A percentile compares a stretch with the other conserved stretches of the same genome.
Conservation (phyloP, 805 yeast genomes). For the Blastobotrys americana region DNA sequence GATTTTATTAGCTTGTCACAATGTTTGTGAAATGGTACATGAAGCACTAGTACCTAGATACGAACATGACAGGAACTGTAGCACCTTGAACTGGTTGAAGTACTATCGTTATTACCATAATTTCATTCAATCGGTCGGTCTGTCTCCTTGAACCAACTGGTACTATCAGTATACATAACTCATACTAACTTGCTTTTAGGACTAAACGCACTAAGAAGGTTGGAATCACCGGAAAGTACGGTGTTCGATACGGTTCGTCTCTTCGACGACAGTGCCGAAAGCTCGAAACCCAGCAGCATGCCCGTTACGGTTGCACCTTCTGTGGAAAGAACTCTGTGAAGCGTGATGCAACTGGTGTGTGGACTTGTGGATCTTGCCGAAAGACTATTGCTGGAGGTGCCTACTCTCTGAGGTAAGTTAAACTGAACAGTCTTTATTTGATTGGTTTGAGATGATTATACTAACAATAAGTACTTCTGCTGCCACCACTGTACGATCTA, state of each 20-base stretch:
- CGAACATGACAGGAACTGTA: too few species aligned
- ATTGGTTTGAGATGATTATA: not conserved
- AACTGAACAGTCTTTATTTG: too few species aligned
- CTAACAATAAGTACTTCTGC: constrained; percentile 63
- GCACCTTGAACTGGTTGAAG: too few species aligned
- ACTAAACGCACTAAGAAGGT: constrained; percentile 99
- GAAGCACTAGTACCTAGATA: too few species aligned
- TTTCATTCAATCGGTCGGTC: too few species aligned
- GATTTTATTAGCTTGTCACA: too few species aligned
- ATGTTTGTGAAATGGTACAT: too few species aligned
- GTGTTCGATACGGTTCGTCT: constrained; percentile 99
- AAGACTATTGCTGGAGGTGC: constrained; percentile 99
- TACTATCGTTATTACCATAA: too few species aligned
- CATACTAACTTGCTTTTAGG: constrained; percentile 51
- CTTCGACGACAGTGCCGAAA: constrained; percentile 99
- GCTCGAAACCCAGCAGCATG: constrained; percentile 98
- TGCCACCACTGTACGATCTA: constrained; percentile 99
- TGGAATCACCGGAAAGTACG: constrained; percentile 99
- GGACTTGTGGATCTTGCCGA: constrained; percentile 91
- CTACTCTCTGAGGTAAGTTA: constrained; percentile 72
- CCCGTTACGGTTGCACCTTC: constrained; percentile 98
- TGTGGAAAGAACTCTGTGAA: constrained; percentile 98
- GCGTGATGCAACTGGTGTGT: constrained; percentile 98
- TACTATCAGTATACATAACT: too few species aligned
- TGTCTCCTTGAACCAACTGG: too few species aligned